Percentiles rank a stretch among this genome's conserved stretches.
These are phyloP conservation scores for Herpetomonas tarakana DNA, from an alignment of 208 protist genomes.

Conservation along the genomic window DNA sequence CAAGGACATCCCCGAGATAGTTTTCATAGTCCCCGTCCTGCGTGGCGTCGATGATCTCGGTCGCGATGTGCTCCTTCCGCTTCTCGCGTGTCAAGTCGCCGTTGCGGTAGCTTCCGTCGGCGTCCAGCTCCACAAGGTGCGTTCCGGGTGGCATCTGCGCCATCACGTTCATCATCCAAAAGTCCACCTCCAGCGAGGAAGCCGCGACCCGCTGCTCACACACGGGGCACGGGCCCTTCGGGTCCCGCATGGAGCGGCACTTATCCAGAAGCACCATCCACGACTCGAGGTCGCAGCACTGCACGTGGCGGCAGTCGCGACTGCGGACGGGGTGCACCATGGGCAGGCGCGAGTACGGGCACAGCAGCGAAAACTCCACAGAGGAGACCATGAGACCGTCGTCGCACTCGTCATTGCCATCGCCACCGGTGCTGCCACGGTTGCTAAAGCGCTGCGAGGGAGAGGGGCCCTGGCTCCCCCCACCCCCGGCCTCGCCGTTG, in stretches of 20 bases:
- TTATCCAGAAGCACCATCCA: slow-evolving; percentile 83
- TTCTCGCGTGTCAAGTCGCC: slow-evolving; percentile 62
- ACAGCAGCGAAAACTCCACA: slow-evolving; percentile 83
- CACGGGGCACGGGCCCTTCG: slow-evolving; percentile 77
- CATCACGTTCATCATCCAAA: slow-evolving; percentile 74
- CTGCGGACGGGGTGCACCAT: slow-evolving; percentile 73
- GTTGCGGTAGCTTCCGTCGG: slow-evolving; percentile 70
- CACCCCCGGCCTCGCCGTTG: slow-evolving; percentile 9
- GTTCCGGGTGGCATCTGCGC: slow-evolving; percentile 74
- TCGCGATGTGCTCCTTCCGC: slow-evolving; percentile 54
- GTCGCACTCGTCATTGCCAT: slow-evolving; percentile 16
- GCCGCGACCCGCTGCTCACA: slow-evolving; percentile 74
- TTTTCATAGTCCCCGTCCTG: slow-evolving; percentile 52
- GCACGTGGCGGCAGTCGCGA: slow-evolving; percentile 73
- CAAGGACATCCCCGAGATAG: slow-evolving; percentile 45
- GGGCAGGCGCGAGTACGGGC: slow-evolving; percentile 76
- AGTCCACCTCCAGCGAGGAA: slow-evolving; percentile 78
- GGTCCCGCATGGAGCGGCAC: slow-evolving; percentile 79
- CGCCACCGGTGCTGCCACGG: slow-evolving; percentile 1
- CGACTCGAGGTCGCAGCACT: slow-evolving; percentile 90
- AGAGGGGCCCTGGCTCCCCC: slow-evolving; percentile 1
- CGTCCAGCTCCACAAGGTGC: slow-evolving; percentile 70
- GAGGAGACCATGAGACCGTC: slow-evolving; percentile 74
- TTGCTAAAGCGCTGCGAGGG: not conserved
- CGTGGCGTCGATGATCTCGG: slow-evolving; percentile 62